A percentile compares a stretch with the other conserved stretches of the same genome.
phyloP scores from a whole-genome alignment of 345 rosid genomes.

The Raphanus sativus region DNA sequence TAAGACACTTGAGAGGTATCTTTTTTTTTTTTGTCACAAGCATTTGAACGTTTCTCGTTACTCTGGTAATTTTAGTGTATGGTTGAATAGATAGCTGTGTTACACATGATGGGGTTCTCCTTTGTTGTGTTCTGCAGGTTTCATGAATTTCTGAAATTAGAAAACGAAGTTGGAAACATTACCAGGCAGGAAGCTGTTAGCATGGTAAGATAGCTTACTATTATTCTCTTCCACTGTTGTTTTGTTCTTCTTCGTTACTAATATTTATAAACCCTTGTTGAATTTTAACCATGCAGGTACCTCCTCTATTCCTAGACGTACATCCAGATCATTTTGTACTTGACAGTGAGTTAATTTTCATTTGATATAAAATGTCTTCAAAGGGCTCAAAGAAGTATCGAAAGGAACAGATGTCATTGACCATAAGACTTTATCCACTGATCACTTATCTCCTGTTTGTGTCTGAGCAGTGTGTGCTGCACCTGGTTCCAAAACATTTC shows the following conservation, averaged over 20 bases:
- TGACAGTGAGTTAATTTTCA: conserved; percentile 63
- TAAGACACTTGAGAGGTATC: conserved; percentile 86
- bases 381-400: conserved; percentile 14
- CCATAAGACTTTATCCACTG: not conserved
- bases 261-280: not conserved
- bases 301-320: conserved; percentile 93
- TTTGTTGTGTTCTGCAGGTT: conserved; percentile 49
- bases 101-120: not conserved
- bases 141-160: conserved; percentile 90
- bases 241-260: not conserved
- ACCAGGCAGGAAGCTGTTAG: conserved; percentile 98
- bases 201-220: conserved; percentile 53
- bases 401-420: conserved; percentile 2
- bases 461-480: conserved; percentile 86
- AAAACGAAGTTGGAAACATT: conserved; percentile 93
- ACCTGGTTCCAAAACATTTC: conserved; percentile 97
- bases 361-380: conserved; percentile 32
- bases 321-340: conserved; percentile 75
- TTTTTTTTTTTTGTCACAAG: not conserved
- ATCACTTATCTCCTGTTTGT: conserved; percentile 11
- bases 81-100: not conserved
- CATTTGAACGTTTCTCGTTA: not conserved
- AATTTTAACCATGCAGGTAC: conserved; percentile 52
- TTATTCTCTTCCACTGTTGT: not conserved
- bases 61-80: not conserved